These are phyloP conservation scores for Rhipidocladum racemiflorum DNA, from an alignment of 176 grass and related monocot species.

Conservation along the genomic window DNA sequence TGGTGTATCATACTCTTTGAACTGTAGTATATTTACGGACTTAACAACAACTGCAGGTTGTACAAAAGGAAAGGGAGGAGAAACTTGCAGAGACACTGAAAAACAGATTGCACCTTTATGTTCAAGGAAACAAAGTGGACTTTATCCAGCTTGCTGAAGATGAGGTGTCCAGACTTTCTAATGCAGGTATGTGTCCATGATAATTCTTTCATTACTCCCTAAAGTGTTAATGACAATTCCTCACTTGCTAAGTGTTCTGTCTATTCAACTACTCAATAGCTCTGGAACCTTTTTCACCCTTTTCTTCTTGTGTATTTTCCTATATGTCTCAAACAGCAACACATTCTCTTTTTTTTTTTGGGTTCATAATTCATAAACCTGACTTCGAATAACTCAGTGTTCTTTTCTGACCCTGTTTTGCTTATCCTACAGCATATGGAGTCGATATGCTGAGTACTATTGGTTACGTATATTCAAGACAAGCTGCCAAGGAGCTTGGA, in stretches of 20 bases:
- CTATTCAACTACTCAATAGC: not conserved
- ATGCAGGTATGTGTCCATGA: conserved; percentile 54
- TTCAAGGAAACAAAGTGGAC: conserved; percentile 81
- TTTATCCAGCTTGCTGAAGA: conserved; percentile 64
- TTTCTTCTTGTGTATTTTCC: conserved; percentile 4
- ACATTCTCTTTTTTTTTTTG: conserved; percentile 12
- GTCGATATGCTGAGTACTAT: conserved; percentile 86
- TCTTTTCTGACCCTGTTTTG: conserved; percentile 12
- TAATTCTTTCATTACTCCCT: not conserved
- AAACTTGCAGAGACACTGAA: conserved; percentile 79
- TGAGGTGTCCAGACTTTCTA: conserved; percentile 77
- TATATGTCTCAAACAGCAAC: not conserved
- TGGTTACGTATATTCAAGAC: conserved; percentile 88
- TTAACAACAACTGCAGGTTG: conserved; percentile 47
- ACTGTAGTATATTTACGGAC: conserved; percentile 2
- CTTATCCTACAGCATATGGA: conserved; percentile 69
- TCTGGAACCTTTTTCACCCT: conserved; percentile 8
- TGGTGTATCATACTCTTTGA: not conserved
- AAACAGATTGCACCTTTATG: conserved; percentile 68
- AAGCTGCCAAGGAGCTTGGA: conserved; percentile 89
- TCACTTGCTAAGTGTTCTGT: conserved; percentile 21
- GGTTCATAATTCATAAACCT: not conserved
- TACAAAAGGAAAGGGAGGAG: conserved; percentile 94
- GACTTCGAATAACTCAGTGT: not conserved
- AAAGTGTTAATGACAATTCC: not conserved